Evolutionary conservation across 495 filamentous ascomycete species (phyloP).

Genomic region (Penicillium maclennaniae): DNA sequence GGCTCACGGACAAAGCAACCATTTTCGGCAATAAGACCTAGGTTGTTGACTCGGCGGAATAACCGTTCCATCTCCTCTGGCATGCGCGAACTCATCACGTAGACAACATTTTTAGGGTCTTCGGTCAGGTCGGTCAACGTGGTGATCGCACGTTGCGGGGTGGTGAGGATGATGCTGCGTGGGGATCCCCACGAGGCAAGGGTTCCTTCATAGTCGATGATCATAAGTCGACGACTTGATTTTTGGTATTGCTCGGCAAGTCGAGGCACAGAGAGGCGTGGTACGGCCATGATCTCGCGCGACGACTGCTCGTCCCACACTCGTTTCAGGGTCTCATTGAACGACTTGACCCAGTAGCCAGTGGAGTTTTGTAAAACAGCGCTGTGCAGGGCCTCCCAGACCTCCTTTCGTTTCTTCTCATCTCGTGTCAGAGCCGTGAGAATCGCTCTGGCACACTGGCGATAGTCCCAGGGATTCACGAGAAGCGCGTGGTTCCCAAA

Average conservation of each 20-base stretch:
- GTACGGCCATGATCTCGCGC: slow-evolving; percentile 78
- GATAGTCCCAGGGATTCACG: slow-evolving; percentile 93
- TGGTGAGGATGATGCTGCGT: slow-evolving; percentile 74
- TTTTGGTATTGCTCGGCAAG: slow-evolving; percentile 61
- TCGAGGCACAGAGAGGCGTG: slow-evolving; percentile 64
- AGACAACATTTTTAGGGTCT: slow-evolving; percentile 78
- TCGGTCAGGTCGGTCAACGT: slow-evolving; percentile 72
- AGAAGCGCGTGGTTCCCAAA: slow-evolving; percentile 69
- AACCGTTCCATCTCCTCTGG: slow-evolving; percentile 83
- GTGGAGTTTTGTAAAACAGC: slow-evolving; percentile 78
- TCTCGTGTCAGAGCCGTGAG: slow-evolving; percentile 72
- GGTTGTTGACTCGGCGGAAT: slow-evolving; percentile 70
- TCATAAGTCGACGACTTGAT: slow-evolving; percentile 67
- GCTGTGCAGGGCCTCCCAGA: slow-evolving; percentile 71
- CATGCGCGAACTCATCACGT: slow-evolving; percentile 83
- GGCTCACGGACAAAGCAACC: slow-evolving; percentile 80
- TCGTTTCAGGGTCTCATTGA: slow-evolving; percentile 61
- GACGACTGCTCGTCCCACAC: slow-evolving; percentile 79
- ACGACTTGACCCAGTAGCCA: slow-evolving; percentile 72
- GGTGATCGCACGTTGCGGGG: slow-evolving; percentile 76
- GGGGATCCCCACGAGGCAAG: slow-evolving; percentile 79
- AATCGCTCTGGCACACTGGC: slow-evolving; percentile 78
- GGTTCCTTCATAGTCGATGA: slow-evolving; percentile 91
- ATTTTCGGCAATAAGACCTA: slow-evolving; percentile 89
- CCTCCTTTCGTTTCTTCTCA: slow-evolving; percentile 62